Evolutionary conservation across 306 rosid species (phyloP).

Genomic region (Sphenostylis stenocarpa): DNA sequence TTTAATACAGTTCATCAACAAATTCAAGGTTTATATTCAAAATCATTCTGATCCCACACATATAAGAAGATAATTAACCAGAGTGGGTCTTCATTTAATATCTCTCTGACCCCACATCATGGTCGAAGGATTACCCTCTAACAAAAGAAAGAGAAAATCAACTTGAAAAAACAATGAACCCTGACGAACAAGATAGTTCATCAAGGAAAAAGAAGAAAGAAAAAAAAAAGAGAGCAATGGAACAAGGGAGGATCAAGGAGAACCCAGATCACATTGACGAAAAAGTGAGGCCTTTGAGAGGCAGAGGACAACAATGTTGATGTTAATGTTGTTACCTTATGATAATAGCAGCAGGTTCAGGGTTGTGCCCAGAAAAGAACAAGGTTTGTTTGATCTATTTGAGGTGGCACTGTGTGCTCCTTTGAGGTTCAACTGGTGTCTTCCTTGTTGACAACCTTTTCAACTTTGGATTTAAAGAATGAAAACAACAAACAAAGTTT

Average conservation of each 20-base stretch:
- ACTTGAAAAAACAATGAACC: neutral
- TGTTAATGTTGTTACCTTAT: constrained; percentile 33
- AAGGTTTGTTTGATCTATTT: constrained; percentile 13
- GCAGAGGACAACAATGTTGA: constrained; percentile 24
- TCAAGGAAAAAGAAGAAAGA: too few species aligned
- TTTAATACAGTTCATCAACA: constrained; percentile 9
- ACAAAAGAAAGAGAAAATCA: neutral
- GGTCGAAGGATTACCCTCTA: neutral
- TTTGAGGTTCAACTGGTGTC: constrained; percentile 6
- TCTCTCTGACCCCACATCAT: constrained; percentile 1
- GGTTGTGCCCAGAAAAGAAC: constrained; percentile 14
- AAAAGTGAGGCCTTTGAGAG: constrained; percentile 23
- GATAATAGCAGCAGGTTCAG: constrained; percentile 18
- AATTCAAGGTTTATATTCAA: neutral
- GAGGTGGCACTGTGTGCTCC: constrained; percentile 11
- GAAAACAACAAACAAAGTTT: constrained; percentile 19
- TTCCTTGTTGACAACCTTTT: constrained; percentile 22
- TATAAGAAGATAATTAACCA: constrained; percentile 5
- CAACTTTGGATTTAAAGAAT: neutral
- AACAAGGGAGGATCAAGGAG: constrained; percentile 38
- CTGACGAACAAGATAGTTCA: neutral
- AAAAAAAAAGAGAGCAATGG: neutral
- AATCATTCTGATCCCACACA: constrained; percentile 9
- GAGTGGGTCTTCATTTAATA: constrained; percentile 1
- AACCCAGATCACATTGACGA: constrained; percentile 22